phyloP scores from a whole-genome alignment of 257 asterid genomes.

The Fraxinus americana region DNA sequence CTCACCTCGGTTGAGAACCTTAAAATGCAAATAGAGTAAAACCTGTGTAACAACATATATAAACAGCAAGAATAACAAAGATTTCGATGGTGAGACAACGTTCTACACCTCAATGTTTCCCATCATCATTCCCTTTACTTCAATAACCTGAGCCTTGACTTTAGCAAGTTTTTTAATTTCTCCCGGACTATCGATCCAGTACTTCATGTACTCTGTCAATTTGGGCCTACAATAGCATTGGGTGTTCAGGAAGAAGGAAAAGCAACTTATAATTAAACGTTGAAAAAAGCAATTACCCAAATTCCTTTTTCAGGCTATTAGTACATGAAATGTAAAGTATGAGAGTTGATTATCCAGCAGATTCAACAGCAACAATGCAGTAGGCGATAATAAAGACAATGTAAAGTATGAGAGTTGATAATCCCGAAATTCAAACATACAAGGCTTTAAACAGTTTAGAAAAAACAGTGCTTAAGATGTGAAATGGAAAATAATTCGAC shows the following conservation, averaged over 20 bases:
- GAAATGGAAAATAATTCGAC: too few relatives aligned
- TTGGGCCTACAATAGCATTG: conserved; percentile 38
- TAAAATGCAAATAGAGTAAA: conserved; percentile 1
- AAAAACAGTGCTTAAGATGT: too few relatives aligned
- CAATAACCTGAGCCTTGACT: conserved; percentile 56
- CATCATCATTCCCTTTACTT: conserved; percentile 60
- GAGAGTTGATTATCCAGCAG: conserved; percentile 27
- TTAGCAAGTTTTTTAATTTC: conserved; percentile 52
- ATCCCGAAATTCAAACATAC: background rate
- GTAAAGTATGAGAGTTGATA: background rate
- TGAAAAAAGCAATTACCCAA: conserved; percentile 33
- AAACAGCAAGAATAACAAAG: too few relatives aligned
- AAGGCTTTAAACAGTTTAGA: too few relatives aligned
- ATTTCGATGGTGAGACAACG: background rate
- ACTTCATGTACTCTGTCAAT: conserved; percentile 57
- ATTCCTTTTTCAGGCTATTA: conserved; percentile 44
- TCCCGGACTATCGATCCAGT: conserved; percentile 50
- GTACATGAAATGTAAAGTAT: conserved; percentile 10
- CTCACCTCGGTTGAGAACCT: conserved; percentile 58
- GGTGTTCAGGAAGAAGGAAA: background rate
- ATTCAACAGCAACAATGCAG: conserved; percentile 46
- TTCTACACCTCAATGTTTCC: conserved; percentile 55
- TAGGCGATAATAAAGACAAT: conserved; percentile 31
- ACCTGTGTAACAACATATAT: background rate
- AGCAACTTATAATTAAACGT: background rate